Conservation (phyloP, 768 basidiomycete species). For the Scleroderma bovista region DNA sequence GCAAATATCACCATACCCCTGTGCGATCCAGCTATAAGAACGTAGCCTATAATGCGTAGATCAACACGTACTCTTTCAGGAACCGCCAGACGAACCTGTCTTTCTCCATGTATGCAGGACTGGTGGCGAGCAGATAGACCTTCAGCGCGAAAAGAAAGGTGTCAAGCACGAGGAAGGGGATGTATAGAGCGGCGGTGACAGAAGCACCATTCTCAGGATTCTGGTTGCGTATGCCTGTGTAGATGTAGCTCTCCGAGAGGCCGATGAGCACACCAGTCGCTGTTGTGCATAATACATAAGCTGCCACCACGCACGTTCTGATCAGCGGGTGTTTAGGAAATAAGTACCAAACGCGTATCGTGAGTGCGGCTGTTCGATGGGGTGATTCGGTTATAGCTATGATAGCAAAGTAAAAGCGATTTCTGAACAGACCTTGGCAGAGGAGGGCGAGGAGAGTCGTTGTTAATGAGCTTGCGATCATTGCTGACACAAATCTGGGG, state of each 20-base stretch:
- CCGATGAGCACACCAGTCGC: not conserved
- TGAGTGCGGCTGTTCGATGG: constrained; percentile 9
- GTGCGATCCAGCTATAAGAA: not conserved
- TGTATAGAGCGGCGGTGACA: constrained; percentile 7
- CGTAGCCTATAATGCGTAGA: not conserved
- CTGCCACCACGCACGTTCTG: constrained; percentile 2
- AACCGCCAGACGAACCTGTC: constrained; percentile 11
- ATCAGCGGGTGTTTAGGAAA: constrained; percentile 4
- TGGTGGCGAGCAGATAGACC: constrained; percentile 9
- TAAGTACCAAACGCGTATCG: constrained; percentile 13
- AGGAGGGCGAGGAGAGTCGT: no score
- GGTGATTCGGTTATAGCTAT: not conserved
- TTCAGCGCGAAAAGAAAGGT: constrained; percentile 11
- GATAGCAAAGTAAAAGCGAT: no score
- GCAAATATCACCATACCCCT: constrained; percentile 22
- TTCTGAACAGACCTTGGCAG: not conserved
- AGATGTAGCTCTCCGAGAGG: not conserved
- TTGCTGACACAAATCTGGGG: no score
- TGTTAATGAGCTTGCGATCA: no score
- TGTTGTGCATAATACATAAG: not conserved
- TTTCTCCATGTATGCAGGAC: constrained; percentile 4
- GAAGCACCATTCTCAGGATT: no score
- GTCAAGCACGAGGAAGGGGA: constrained; percentile 13
- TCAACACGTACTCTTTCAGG: constrained; percentile 12
- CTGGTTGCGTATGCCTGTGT: no score